Percentiles rank a stretch among this genome's conserved stretches.
These are phyloP conservation scores for Leavenworthia alabamica DNA, from an alignment of 345 rosid species.

Conservation along the genomic window DNA sequence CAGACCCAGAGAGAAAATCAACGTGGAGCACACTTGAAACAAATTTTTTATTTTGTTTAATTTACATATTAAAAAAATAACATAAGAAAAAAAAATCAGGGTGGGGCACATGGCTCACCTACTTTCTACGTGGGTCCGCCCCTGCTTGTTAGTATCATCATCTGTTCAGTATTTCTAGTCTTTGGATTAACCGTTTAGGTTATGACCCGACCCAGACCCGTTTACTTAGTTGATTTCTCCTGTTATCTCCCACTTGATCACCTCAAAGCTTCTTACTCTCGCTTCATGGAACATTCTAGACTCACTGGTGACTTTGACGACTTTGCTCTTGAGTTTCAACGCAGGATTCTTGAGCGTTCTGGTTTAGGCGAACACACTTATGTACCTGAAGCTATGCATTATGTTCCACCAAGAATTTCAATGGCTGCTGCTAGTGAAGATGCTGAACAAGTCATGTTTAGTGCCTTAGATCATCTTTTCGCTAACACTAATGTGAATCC, in stretches of 20 bases:
- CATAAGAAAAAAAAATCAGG: too few relatives aligned
- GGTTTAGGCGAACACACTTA: constrained; percentile 46
- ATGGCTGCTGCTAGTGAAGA: constrained; percentile 49
- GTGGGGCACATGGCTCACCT: too few relatives aligned
- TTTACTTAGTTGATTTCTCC: constrained; percentile 41
- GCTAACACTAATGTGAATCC: constrained; percentile 32
- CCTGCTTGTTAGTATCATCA: constrained; percentile 35
- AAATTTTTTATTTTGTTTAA: too few relatives aligned
- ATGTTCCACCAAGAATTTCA: constrained; percentile 29
- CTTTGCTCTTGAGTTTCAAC: constrained; percentile 39
- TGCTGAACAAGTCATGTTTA: constrained; percentile 47
- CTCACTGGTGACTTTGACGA: constrained; percentile 38
- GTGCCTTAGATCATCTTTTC: constrained; percentile 46
- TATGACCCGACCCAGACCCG: constrained; percentile 39
- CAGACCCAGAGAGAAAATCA: too few relatives aligned
- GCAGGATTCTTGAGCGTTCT: constrained; percentile 43
- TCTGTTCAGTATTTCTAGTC: constrained; percentile 33
- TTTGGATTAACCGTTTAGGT: constrained; percentile 36
- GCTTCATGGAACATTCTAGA: constrained; percentile 40
- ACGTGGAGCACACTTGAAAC: too few relatives aligned
- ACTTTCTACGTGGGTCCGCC: too few relatives aligned
- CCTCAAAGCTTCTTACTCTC: constrained; percentile 20
- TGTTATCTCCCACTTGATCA: constrained; percentile 38
- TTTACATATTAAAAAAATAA: too few relatives aligned
- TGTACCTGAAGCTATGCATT: constrained; percentile 39